Evolutionary conservation across 768 basidiomycete genomes (phyloP), one percentile per base, ranked within the genome.

Genomic region (Hebeloma cylindrosporum): DNA sequence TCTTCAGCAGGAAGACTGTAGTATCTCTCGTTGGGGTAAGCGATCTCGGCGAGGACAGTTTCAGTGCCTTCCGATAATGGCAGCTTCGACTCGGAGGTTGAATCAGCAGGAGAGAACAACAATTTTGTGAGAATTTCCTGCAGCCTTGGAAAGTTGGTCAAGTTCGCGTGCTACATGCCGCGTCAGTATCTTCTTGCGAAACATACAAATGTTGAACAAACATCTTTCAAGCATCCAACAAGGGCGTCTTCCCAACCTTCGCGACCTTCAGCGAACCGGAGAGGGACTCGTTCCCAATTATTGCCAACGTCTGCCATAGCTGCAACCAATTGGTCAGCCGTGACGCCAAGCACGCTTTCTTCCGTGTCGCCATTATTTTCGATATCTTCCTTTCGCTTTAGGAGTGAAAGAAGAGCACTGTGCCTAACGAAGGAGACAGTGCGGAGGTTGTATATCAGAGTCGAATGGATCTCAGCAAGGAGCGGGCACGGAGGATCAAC

Each of bases 201-300:
- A 13, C 49, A n/a, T 26, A 40, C n/a, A 38, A 22, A 13, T 17
- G 10, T 8, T 16, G 20, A 34, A 81, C 92, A 53, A 57, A 95
- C 93, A 64, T 95, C 86, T 73, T 89, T 89, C 53, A 95, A 68
- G 58, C 92, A 87, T 31, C 91, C 92, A 23, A 93, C 72, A 16
- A 96, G 73, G 11, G 90, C 86, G 52, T 93, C 90, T 65, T 96
- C 92, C 94, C 94, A 97, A 9, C 88, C 86, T 54, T 82, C 78
- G 32, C 93, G 80, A 18, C 80, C 78, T 56, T 94, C 92, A 28
- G 74, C 70, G 54, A 79, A 77, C 30, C 85, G 76, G 50, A 91
- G 65, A 20, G 86, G 83, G 3, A 87, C 77, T 40, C 83, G 79
- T 67, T 91, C 85, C 88, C 91, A 93, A 59, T 83, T 87, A 58